Percentiles rank a stretch among this genome's conserved stretches.
These are phyloP conservation scores for Didymosphaeria variabile DNA, from an alignment of 2,329 filamentous ascomycete species.

Conservation along the genomic window DNA sequence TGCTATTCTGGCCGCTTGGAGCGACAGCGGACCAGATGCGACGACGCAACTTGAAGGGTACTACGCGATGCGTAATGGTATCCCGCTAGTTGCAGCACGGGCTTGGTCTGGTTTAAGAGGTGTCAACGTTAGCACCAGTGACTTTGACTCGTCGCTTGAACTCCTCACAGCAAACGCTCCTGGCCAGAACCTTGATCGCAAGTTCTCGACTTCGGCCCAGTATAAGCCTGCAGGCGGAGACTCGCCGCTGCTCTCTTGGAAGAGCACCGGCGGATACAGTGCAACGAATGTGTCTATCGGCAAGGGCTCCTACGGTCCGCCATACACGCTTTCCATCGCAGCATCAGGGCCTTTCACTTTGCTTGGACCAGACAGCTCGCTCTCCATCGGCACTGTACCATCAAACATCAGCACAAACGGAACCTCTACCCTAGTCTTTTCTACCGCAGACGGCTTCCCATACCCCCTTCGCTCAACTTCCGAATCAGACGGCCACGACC, in stretches of 20 bases:
- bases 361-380: slow-evolving; percentile 54
- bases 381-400: slow-evolving; percentile 45
- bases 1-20: slow-evolving; percentile 56
- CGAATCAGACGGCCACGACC: slow-evolving; percentile 56
- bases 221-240: background rate
- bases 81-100: slow-evolving; percentile 55
- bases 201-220: slow-evolving; percentile 24
- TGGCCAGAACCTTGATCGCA: slow-evolving; percentile 57
- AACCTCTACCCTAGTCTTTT: slow-evolving; percentile 54
- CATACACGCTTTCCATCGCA: slow-evolving; percentile 55
- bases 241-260: slow-evolving; percentile 47
- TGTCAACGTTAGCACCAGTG: slow-evolving; percentile 34
- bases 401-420: slow-evolving; percentile 28
- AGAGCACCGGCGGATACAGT: slow-evolving; percentile 14
- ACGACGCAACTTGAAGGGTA: slow-evolving; percentile 60
- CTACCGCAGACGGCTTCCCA: slow-evolving; percentile 45
- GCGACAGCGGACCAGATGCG: slow-evolving; percentile 59
- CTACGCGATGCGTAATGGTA: slow-evolving; percentile 57
- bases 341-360: slow-evolving; percentile 56
- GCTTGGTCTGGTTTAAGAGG: slow-evolving; percentile 56
- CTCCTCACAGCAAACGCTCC: slow-evolving; percentile 52
- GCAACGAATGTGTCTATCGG: slow-evolving; percentile 31
- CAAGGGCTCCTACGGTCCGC: slow-evolving; percentile 56
- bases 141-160: slow-evolving; percentile 47
- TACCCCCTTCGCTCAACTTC: slow-evolving; percentile 61